These are phyloP conservation scores for Ceratocystis huliohia DNA, from an alignment of 2,329 filamentous ascomycete genomes.

Conservation along the genomic window DNA sequence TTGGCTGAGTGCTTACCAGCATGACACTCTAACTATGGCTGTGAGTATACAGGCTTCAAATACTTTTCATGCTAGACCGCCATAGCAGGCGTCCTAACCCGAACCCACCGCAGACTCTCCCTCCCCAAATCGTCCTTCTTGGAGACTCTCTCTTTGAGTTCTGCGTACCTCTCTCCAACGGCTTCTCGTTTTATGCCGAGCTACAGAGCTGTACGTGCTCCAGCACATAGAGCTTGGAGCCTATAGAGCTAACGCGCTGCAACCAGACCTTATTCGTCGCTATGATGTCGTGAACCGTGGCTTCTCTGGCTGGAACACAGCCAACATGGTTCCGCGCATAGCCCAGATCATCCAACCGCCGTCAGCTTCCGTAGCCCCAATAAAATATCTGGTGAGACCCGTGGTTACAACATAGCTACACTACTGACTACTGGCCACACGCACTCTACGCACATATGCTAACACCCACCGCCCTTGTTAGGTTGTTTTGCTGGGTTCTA, in stretches of 20 bases:
- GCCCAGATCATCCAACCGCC: constrained; percentile 59
- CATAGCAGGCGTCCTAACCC: neutral
- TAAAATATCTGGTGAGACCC: constrained; percentile 52
- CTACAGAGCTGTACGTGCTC: constrained; percentile 51
- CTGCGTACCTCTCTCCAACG: constrained; percentile 46
- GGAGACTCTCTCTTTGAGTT: constrained; percentile 80
- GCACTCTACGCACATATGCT: neutral
- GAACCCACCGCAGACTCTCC: neutral
- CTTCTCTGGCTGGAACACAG: constrained; percentile 73
- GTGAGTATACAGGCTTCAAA: neutral
- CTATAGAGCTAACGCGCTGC: neutral
- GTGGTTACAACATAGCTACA: too few species aligned
- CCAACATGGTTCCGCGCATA: constrained; percentile 57
- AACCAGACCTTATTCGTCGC: constrained; percentile 56
- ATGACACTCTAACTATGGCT: neutral
- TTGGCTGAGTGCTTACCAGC: too few species aligned
- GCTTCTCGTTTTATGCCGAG: constrained; percentile 62
- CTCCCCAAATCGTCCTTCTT: constrained; percentile 65
- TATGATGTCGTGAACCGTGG: constrained; percentile 84
- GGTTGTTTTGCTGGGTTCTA: constrained; percentile 77
- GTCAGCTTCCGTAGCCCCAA: constrained; percentile 40
- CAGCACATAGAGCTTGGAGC: neutral
- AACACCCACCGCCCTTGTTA: constrained; percentile 27
- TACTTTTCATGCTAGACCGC: too few species aligned
- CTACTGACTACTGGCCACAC: too few species aligned